A percentile compares a stretch with the other conserved stretches of the same genome.
Evolutionary conservation across 192 early-diverging fungal genomes (phyloP).

Genomic region (Coemansia sp.): DNA sequence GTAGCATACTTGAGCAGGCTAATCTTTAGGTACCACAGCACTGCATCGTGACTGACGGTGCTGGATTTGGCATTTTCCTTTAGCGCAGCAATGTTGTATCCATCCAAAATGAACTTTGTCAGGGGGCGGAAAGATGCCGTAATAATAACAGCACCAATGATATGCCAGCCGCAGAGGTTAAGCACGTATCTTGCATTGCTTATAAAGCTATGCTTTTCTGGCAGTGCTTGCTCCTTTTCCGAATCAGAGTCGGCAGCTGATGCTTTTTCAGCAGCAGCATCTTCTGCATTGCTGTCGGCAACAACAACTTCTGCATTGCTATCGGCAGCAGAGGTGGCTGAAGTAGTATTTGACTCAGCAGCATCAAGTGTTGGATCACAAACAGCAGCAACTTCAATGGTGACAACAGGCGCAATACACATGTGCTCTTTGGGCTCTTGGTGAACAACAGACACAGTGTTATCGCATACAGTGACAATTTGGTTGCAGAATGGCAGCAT

Average conservation of each 20-base stretch:
- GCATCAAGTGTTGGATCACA: neutral
- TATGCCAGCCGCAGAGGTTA: neutral
- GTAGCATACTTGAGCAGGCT: neutral
- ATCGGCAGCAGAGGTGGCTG: neutral
- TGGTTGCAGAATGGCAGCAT: conserved; percentile 12
- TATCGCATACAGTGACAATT: neutral
- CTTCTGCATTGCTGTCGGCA: no score
- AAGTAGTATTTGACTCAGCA: neutral
- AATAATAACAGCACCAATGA: neutral
- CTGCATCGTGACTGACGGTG: neutral
- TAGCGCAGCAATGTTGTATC: conserved; percentile 24
- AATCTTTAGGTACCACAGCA: neutral
- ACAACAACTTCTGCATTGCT: neutral
- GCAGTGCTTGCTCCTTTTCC: neutral
- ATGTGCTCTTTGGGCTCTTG: neutral
- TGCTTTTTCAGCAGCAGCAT: no score
- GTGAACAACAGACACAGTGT: neutral
- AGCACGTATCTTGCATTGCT: neutral
- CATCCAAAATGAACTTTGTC: conserved; percentile 20
- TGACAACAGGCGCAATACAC: neutral
- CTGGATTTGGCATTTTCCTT: neutral
- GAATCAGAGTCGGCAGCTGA: no score
- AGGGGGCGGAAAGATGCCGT: conserved; percentile 3
- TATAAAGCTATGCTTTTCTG: neutral
- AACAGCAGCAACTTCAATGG: neutral